Evolutionary conservation across 2,329 filamentous ascomycete species (phyloP).

Genomic region (Amphichorda felina): DNA sequence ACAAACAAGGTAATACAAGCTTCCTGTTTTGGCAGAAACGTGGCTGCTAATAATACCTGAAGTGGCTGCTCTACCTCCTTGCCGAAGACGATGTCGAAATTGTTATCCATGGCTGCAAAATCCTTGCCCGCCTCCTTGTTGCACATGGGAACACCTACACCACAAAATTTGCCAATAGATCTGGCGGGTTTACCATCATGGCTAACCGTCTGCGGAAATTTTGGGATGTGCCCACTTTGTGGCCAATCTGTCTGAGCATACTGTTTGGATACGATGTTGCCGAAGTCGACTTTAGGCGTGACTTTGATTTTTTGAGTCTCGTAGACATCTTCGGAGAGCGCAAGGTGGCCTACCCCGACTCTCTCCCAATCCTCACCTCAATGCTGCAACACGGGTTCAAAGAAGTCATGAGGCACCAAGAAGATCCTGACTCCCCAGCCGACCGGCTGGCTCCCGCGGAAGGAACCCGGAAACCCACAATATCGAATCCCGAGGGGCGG

Average conservation of each 20-base stretch:
- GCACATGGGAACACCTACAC: slow-evolving; percentile 72
- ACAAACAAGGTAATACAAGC: slow-evolving; percentile 68
- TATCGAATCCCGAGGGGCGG: slow-evolving; percentile 11
- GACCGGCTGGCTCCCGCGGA: slow-evolving; percentile 3
- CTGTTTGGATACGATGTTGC: slow-evolving; percentile 77
- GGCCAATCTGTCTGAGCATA: slow-evolving; percentile 81
- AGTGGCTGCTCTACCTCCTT: slow-evolving; percentile 88
- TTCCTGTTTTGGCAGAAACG: not conserved
- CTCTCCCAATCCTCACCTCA: slow-evolving; percentile 65
- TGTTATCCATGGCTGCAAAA: slow-evolving; percentile 68
- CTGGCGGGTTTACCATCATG: slow-evolving; percentile 80
- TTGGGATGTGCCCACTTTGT: slow-evolving; percentile 78
- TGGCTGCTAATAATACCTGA: slow-evolving; percentile 2
- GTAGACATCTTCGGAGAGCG: slow-evolving; percentile 60
- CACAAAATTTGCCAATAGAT: slow-evolving; percentile 72
- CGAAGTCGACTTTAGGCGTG: slow-evolving; percentile 57
- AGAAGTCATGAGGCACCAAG: slow-evolving; percentile 50
- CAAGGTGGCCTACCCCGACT: slow-evolving; percentile 63
- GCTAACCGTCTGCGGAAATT: slow-evolving; percentile 70
- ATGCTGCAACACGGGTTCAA: slow-evolving; percentile 84
- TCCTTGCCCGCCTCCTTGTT: slow-evolving; percentile 74
- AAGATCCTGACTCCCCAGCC: slow-evolving; percentile 43
- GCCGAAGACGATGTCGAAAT: slow-evolving; percentile 78
- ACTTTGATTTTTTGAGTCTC: slow-evolving; percentile 64
- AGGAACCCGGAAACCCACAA: slow-evolving; percentile 8